These are phyloP conservation scores for Cutaneotrichosporon cavernicola DNA, from an alignment of 1,284 basidiomycete species.

Conservation along the genomic window DNA sequence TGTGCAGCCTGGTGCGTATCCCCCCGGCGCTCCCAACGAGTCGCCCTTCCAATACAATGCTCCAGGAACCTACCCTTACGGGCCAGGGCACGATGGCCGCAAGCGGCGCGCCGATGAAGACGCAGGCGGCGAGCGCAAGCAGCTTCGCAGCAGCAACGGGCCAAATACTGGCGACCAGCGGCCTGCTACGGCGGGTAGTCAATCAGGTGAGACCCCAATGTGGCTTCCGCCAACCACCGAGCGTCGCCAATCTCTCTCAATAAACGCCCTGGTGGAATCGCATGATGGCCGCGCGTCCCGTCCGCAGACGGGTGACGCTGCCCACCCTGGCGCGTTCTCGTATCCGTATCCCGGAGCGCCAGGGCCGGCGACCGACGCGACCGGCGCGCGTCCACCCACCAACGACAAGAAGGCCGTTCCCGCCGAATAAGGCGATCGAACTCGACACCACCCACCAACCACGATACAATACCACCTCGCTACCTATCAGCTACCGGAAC, in stretches of 20 bases:
- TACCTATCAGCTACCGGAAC: not conserved
- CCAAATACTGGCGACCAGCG: slow-evolving; percentile 14
- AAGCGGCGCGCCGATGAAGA: slow-evolving; percentile 42
- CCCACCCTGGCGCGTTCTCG: slow-evolving; percentile 7
- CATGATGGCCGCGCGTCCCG: slow-evolving; percentile 30
- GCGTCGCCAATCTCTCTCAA: slow-evolving; percentile 44
- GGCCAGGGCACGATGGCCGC: slow-evolving; percentile 32
- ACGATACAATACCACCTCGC: not conserved
- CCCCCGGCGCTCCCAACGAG: slow-evolving; percentile 29
- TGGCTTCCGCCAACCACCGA: slow-evolving; percentile 48
- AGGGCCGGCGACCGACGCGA: not conserved
- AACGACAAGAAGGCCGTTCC: slow-evolving; percentile 10
- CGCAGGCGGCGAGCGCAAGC: slow-evolving; percentile 29
- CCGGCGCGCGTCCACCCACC: not conserved
- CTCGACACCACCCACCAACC: not conserved
- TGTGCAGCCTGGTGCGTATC: slow-evolving; percentile 15
- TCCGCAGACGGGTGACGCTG: slow-evolving; percentile 25
- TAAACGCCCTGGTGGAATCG: slow-evolving; percentile 46
- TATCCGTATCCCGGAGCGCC: slow-evolving; percentile 13
- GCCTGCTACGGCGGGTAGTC: slow-evolving; percentile 8
- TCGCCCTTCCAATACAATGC: slow-evolving; percentile 52
- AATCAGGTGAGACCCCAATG: slow-evolving; percentile 30
- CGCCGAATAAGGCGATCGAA: slow-evolving; percentile 1
- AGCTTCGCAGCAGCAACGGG: slow-evolving; percentile 18
- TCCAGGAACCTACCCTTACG: slow-evolving; percentile 30